These are phyloP conservation scores for Ustilaginoidea virens DNA, from an alignment of 2,329 filamentous ascomycete genomes.

Conservation along the genomic window DNA sequence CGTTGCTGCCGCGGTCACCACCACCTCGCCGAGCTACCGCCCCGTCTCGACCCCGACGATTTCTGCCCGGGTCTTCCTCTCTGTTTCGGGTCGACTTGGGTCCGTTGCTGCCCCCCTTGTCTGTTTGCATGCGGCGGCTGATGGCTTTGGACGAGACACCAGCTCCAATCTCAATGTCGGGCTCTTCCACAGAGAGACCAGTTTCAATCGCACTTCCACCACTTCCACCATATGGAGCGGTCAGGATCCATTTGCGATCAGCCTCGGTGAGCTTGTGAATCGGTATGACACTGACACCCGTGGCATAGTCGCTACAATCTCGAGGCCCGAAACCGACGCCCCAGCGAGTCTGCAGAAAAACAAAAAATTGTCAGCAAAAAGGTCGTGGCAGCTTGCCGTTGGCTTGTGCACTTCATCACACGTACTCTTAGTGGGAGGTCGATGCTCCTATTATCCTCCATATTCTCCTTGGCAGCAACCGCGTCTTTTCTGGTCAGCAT, in stretches of 20 bases:
- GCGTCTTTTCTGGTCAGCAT: conserved; percentile 88
- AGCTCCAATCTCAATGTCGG: conserved; percentile 95
- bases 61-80: conserved; percentile 16
- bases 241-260: conserved; percentile 93
- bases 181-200: conserved; percentile 86
- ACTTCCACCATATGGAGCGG: conserved; percentile 82
- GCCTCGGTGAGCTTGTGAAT: conserved; percentile 88
- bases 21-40: conserved; percentile 5
- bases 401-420: conserved; percentile 6
- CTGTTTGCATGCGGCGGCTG: conserved; percentile 52
- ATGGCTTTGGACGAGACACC: conserved; percentile 91
- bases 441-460: conserved; percentile 63
- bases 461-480: conserved; percentile 66
- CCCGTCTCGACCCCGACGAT: conserved; percentile 15
- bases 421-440: conserved; percentile 60
- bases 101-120: conserved; percentile 48
- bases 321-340: conserved; percentile 93
- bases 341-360: conserved; percentile 63
- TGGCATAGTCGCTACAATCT: conserved; percentile 92
- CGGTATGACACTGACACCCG: conserved; percentile 83
- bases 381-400: too few relatives aligned
- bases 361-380: conserved; percentile 7
- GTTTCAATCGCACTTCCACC: conserved; percentile 67
- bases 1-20: conserved; percentile 8
- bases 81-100: conserved; percentile 43